Base-by-base conservation (phyloP, 108 stramenopile genomes). In the Cyclotella atomus region DNA sequence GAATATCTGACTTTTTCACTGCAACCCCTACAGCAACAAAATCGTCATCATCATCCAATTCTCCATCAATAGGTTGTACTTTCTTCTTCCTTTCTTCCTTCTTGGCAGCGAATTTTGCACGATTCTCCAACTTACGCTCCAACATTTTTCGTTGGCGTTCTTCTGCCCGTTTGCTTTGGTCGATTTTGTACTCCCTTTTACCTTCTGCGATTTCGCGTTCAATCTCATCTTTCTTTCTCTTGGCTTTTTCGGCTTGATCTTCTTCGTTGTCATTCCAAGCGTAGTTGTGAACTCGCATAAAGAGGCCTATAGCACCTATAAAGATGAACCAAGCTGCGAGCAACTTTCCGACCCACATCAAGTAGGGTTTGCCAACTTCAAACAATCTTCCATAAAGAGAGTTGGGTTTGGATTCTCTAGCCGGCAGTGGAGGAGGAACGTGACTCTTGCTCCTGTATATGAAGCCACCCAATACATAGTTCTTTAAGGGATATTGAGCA, bases 211-310 rank as follows among this genome's bases (percentile, higher is more conserved):
- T 65, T 46, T 62, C 59, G 17, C 49, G 60, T 12, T 45, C 61
- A 35, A 46, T 63, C 35, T 69, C 76, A 20, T 53, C 50, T 25
- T 80, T 65, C 29, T 68, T 65, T 21, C 23, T 46, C 28, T 46
- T 30, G 12, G 27, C 7, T 47, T 44, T 55, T 52, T 70, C 76
- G 2, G 53, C 12, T 16, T 65, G 20, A 23, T 65, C 70, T 5
- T 66, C 59, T 49, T 45, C 70, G 49, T 65, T 64, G 14, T 66
- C 65, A 6, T 63, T 69, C 79, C 79, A 80, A 0, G 79, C 79
- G 41, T 80, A 80, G 30, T 80, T 80, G 41, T 80, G 79, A 19
- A 80, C 45, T 34, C 79, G 33, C 66, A 80, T 60, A 36, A 73
- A 68, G 0, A 80, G 17, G 9, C 79, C 79, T 33, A 80, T 35